A percentile compares a stretch with the other conserved stretches of the same genome.
Evolutionary conservation across 192 early-diverging fungal genomes (phyloP).

Genomic region (Coemansia sp.): DNA sequence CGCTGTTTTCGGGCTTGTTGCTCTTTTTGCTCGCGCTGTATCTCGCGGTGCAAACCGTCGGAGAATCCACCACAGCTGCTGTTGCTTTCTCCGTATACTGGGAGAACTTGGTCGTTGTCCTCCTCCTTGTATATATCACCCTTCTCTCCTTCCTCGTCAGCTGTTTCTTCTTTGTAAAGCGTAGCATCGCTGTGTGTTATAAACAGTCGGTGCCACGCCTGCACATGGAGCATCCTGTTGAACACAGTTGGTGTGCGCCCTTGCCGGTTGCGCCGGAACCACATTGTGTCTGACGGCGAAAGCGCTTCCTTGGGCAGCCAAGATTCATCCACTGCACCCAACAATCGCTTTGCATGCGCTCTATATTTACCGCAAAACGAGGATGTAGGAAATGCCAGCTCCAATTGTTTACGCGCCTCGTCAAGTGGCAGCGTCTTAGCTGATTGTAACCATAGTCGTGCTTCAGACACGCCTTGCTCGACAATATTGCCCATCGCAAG

Average conservation of each 20-base stretch:
- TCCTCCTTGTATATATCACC: background rate
- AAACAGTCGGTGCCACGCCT: slow-evolving; percentile 11
- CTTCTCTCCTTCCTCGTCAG: background rate
- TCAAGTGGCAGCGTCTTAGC: background rate
- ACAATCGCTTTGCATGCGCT: background rate
- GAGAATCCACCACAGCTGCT: slow-evolving; percentile 18
- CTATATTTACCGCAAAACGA: background rate
- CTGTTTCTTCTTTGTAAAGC: background rate
- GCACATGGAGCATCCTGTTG: slow-evolving; percentile 4
- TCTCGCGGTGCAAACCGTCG: slow-evolving; percentile 24
- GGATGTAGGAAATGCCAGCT: background rate
- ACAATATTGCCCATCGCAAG: slow-evolving; percentile 14
- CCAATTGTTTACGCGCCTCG: background rate
- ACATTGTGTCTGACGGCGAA: slow-evolving; percentile 10
- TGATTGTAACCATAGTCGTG: background rate
- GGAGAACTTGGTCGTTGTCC: slow-evolving; percentile 30
- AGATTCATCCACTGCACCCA: background rate
- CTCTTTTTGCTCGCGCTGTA: slow-evolving; percentile 14
- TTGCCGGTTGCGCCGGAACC: slow-evolving; percentile 15
- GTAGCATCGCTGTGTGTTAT: background rate
- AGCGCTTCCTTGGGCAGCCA: background rate
- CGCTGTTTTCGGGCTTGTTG: background rate
- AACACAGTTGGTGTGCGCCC: slow-evolving; percentile 5
- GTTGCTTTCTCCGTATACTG: slow-evolving; percentile 49
- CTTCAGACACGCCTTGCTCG: slow-evolving; percentile 1